Base-by-base conservation (phyloP, 2,329 filamentous ascomycete genomes). In the Aciculosporium take region DNA sequence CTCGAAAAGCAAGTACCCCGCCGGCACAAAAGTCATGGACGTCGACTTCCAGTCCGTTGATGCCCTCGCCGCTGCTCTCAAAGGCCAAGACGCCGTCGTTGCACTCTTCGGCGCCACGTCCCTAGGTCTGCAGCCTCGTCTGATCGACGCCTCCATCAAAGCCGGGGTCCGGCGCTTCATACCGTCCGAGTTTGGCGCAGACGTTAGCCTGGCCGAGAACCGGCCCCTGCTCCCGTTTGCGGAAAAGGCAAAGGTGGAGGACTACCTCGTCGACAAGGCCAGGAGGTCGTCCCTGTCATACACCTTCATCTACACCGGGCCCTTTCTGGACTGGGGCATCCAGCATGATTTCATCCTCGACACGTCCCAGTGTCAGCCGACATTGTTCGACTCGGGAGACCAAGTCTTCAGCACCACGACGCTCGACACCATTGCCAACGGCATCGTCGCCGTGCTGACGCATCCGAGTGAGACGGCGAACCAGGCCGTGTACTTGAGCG, bases 111-210 rank as follows among this genome's bases (percentile, higher is more conserved):
- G 46, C 9, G 51, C 53, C 17, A 61, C 63, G 2, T 59, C 66
- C 1, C 57, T 75, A 31, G 59, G 59, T 18, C 43, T 42, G 6
- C 59, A 61, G 40, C 29, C 40, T 7, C 53, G 66, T 9, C 59
- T 80, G 35, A 64, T 80, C 34, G 69, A 79, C 25, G 78, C 76
- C 1, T 69, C 75, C 25, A 60, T 74, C 23, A 66, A 66, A 4
- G 74, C 74, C 3, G 74, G 76, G 5, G 74, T 81, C 0, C 65
- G 75, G 52, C 67, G 74, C 10, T 76, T 79, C 59, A 57, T 81
- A 25, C 75, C 76, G 2, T 71, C 71, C 2, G 76, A 81, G 45
- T 81, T 68, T 37, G 65, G 64, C 27, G 50, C 53, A 33, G 55
- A 66, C 58, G 43, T 59, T 8, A 28, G 40, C 15, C 42, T 55